Conservation (phyloP, 768 basidiomycete species). For the Leucosporidium yakuticum region DNA sequence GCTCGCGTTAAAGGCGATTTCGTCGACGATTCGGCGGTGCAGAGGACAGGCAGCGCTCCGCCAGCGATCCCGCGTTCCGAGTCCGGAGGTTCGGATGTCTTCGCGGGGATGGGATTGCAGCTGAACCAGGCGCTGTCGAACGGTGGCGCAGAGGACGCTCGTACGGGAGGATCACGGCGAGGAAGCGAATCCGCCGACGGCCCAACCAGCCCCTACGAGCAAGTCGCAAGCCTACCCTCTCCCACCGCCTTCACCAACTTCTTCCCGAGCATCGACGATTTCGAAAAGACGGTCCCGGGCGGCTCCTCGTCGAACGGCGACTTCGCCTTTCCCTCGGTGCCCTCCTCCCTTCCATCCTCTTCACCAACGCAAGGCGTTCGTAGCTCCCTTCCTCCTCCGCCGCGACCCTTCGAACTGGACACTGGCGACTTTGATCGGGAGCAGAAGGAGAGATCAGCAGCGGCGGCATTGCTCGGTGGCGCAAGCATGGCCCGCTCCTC, state of each 20-base stretch:
- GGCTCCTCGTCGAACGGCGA: not conserved
- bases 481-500: too few species aligned
- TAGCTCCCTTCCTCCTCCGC: conserved; percentile 16
- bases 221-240: not conserved
- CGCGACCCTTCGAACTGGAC: conserved; percentile 7
- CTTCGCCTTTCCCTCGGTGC: not conserved
- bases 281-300: conserved; percentile 3
- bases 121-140: not conserved
- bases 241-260: conserved; percentile 1
- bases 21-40: conserved; percentile 12
- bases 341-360: not conserved
- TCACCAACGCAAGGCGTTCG: not conserved
- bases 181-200: not conserved
- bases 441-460: not conserved
- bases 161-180: not conserved
- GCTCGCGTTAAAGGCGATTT: not conserved
- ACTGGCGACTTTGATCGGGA: conserved; percentile 9
- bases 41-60: conserved; percentile 21
- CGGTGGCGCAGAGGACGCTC: not conserved
- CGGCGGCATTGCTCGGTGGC: too few species aligned
- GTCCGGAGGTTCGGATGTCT: conserved; percentile 3
- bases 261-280: conserved; percentile 30
- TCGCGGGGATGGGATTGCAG: conserved; percentile 3
- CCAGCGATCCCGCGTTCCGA: conserved; percentile 1
- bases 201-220: not conserved